phyloP scores from a whole-genome alignment of 805 yeast genomes.

The Candida xyloterini region DNA sequence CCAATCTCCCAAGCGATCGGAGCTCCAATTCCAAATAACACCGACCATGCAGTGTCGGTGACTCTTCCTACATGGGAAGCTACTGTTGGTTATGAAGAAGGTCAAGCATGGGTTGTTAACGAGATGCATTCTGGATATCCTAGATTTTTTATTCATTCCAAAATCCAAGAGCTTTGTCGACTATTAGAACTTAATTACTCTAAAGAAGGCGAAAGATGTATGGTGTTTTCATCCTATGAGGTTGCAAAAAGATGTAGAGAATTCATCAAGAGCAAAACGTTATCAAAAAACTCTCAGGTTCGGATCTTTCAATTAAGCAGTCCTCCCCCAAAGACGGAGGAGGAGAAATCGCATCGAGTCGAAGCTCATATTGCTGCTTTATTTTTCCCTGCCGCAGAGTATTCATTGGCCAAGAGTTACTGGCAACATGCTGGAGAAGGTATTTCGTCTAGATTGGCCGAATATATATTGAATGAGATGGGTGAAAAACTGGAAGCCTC shows the following conservation, averaged over 20 bases:
- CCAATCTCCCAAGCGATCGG: conserved; percentile 54
- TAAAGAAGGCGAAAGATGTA: conserved; percentile 68
- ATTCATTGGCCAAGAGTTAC: conserved; percentile 70
- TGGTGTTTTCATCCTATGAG: conserved; percentile 73
- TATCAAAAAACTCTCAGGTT: conserved; percentile 37
- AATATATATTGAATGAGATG: conserved; percentile 70
- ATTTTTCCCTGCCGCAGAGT: conserved; percentile 63
- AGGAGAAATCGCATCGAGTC: conserved; percentile 55
- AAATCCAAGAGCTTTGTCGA: conserved; percentile 53
- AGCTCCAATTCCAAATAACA: conserved; percentile 82
- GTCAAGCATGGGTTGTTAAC: conserved; percentile 72
- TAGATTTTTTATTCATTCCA: conserved; percentile 67
- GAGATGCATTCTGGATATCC: conserved; percentile 90
- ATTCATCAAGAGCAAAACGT: conserved; percentile 52
- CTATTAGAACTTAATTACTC: conserved; percentile 69
- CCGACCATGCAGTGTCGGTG: conserved; percentile 92
- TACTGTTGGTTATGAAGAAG: conserved; percentile 89
- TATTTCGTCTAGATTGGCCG: conserved; percentile 86
- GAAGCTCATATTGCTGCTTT: conserved; percentile 75
- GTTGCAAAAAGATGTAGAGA: conserved; percentile 85
- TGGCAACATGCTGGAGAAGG: conserved; percentile 99
- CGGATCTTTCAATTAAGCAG: conserved; percentile 74
- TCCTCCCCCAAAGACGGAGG: conserved; percentile 57
- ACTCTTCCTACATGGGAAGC: conserved; percentile 95
- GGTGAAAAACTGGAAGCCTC: conserved; percentile 37